Evolutionary conservation across 2,329 filamentous ascomycete genomes (phyloP).

Genomic region (Ceratocystis colombiana): DNA sequence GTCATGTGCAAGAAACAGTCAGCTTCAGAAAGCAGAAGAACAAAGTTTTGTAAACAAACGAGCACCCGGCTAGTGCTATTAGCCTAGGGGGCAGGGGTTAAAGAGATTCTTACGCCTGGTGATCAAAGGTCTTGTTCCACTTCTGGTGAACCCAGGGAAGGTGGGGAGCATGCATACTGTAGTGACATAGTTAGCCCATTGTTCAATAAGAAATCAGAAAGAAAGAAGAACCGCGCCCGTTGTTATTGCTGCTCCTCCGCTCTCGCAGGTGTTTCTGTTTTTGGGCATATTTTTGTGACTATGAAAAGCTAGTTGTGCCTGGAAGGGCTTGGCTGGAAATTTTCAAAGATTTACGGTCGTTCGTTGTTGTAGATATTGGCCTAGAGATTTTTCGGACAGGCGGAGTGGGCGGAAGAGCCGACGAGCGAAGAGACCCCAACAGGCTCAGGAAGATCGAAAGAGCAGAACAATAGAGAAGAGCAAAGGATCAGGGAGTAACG

Average conservation of each 20-base stretch:
- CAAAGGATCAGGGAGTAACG: not conserved
- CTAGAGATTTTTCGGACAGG: conserved; percentile 1
- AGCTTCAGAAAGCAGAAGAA: no score
- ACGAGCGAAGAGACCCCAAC: not conserved
- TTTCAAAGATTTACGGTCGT: no score
- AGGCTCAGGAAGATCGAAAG: not conserved
- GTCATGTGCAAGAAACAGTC: conserved; percentile 18
- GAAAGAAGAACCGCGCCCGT: not conserved
- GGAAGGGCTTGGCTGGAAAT: no score
- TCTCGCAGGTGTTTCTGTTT: not conserved
- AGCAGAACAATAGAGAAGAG: not conserved
- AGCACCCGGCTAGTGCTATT: not conserved
- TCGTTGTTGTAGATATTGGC: not conserved
- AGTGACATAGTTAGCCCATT: conserved; percentile 29
- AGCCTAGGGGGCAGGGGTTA: not conserved
- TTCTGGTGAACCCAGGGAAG: conserved; percentile 95
- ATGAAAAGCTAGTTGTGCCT: no score
- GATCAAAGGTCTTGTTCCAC: conserved; percentile 92
- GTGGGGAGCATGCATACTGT: conserved; percentile 75
- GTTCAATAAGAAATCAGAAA: not conserved
- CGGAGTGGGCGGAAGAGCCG: conserved; percentile 1
- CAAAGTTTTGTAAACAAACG: no score
- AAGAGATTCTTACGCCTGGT: conserved; percentile 66
- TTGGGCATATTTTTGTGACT: not conserved
- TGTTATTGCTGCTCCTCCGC: no score